Evolutionary conservation across 1,284 basidiomycete species (phyloP).

Genomic region (Xerocomus minutiporus): DNA sequence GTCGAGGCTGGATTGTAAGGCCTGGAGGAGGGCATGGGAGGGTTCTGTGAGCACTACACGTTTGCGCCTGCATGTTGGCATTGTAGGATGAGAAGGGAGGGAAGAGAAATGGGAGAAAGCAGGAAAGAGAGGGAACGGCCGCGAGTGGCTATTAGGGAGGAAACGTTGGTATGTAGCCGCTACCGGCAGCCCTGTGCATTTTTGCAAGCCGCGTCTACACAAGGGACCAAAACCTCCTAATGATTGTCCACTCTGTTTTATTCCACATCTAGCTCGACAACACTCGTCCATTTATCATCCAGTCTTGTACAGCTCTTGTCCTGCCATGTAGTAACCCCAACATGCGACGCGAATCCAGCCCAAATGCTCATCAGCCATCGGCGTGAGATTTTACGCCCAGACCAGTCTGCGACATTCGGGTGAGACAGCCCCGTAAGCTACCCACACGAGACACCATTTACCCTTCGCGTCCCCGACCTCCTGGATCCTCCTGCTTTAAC

Average conservation of each 20-base stretch:
- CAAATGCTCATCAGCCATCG: constrained; percentile 5
- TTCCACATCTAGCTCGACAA: constrained; percentile 5
- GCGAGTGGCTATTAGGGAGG: constrained; percentile 40
- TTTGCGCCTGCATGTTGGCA: constrained; percentile 90
- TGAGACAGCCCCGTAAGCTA: constrained; percentile 1
- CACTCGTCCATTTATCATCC: constrained; percentile 8
- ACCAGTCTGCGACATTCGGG: constrained; percentile 1
- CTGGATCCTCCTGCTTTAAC: constrained; percentile 1
- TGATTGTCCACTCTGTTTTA: constrained; percentile 10
- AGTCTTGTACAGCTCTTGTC: not conserved
- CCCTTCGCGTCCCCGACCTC: constrained; percentile 9
- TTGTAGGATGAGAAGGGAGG: constrained; percentile 34
- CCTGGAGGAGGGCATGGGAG: constrained; percentile 60
- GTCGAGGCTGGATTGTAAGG: constrained; percentile 56
- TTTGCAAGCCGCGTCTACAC: constrained; percentile 31
- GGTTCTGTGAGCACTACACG: constrained; percentile 83
- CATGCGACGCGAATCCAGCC: constrained; percentile 13
- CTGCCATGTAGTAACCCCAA: not conserved
- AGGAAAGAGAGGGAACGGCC: constrained; percentile 36
- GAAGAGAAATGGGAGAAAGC: constrained; percentile 29
- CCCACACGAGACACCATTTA: not conserved
- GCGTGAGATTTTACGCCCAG: not conserved
- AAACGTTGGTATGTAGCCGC: constrained; percentile 38
- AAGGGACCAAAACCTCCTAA: constrained; percentile 17
- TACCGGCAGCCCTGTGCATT: constrained; percentile 36